Conservation (phyloP, 2,329 filamentous ascomycete species). For the Epichloe glyceriae region DNA sequence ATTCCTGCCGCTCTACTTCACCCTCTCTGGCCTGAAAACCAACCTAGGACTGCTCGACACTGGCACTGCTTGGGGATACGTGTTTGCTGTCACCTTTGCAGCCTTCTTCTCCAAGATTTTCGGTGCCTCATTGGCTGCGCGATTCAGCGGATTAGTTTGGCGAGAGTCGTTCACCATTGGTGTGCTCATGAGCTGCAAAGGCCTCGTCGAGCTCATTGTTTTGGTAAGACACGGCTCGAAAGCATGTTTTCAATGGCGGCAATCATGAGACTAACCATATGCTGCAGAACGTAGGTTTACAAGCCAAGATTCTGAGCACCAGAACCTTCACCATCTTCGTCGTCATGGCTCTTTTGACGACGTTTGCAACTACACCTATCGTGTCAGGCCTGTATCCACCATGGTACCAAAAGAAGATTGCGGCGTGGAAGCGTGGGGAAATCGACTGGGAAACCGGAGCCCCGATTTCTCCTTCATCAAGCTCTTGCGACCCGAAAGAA, state of each 20-base stretch:
- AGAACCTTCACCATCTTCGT: constrained; percentile 89
- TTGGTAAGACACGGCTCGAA: constrained; percentile 40
- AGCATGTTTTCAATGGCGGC: not conserved
- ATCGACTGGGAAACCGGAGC: constrained; percentile 62
- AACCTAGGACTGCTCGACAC: constrained; percentile 72
- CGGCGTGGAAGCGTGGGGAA: constrained; percentile 59
- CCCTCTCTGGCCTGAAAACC: constrained; percentile 78
- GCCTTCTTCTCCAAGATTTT: constrained; percentile 78
- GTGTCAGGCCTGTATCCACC: constrained; percentile 62
- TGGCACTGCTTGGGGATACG: constrained; percentile 80
- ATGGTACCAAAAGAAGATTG: constrained; percentile 39
- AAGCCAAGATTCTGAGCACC: constrained; percentile 67
- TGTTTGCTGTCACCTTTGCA: constrained; percentile 66
- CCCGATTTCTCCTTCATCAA: constrained; percentile 7
- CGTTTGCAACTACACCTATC: constrained; percentile 69
- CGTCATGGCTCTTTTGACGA: constrained; percentile 83
- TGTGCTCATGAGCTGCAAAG: constrained; percentile 91
- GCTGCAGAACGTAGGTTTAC: constrained; percentile 56
- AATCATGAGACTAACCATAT: not conserved
- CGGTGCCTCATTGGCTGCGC: constrained; percentile 69
- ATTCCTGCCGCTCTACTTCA: constrained; percentile 86
- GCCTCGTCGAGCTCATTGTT: constrained; percentile 89
- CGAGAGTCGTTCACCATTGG: constrained; percentile 82
- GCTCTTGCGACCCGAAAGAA: constrained; percentile 4
- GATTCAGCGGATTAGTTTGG: constrained; percentile 68